phyloP scores from a whole-genome alignment of 75 land plant species.

The Pinus taeda region DNA sequence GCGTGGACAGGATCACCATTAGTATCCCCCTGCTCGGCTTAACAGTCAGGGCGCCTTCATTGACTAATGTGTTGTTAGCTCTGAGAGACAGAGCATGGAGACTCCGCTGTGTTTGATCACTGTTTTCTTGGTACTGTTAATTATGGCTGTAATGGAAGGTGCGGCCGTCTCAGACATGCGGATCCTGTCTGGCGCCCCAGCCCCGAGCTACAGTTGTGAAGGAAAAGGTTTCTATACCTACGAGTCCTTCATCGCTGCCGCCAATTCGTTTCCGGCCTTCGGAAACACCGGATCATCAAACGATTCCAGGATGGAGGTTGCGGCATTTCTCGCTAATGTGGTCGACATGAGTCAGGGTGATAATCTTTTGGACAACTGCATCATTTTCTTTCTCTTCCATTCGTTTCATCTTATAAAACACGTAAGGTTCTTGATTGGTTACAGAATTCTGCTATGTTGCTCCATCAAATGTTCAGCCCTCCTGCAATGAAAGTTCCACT shows the following conservation, averaged over 20 bases:
- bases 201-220: background rate
- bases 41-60: too few relatives aligned
- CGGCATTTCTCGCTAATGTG: slow-evolving; percentile 15
- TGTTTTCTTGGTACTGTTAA: too few relatives aligned
- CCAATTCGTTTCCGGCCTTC: slow-evolving; percentile 7
- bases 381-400: background rate
- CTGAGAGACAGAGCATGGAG: too few relatives aligned
- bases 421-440: background rate
- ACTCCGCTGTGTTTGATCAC: too few relatives aligned
- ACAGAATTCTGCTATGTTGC: background rate
- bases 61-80: too few relatives aligned
- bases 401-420: background rate
- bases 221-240: slow-evolving; percentile 13
- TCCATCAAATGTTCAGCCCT: background rate
- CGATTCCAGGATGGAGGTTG: slow-evolving; percentile 9
- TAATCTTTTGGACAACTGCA: too few relatives aligned
- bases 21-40: too few relatives aligned
- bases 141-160: too few relatives aligned
- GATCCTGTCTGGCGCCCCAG: background rate
- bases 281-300: slow-evolving; percentile 10
- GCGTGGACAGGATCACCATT: too few relatives aligned
- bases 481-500: background rate
- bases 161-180: background rate
- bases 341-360: background rate
- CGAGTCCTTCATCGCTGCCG: slow-evolving; percentile 11